Evolutionary conservation across 1,284 basidiomycete genomes (phyloP).

Genomic region (Chiua sp.): DNA sequence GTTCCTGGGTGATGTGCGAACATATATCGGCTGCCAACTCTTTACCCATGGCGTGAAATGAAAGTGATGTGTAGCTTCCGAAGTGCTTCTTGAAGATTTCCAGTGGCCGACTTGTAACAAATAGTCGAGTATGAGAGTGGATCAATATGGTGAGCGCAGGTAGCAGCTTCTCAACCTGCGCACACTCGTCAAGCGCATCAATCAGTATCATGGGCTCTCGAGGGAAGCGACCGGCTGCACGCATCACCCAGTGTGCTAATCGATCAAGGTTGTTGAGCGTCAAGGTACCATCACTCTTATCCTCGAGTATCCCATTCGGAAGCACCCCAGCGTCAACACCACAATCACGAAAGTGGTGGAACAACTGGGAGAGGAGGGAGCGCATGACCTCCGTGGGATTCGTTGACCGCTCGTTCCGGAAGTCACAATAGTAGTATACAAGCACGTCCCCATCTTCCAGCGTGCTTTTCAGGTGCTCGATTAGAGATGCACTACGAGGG

Average conservation of each 20-base stretch:
- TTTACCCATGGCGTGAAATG: not conserved
- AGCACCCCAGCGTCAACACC: not conserved
- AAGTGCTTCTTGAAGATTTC: not conserved
- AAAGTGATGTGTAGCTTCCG: not conserved
- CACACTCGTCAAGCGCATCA: slow-evolving; percentile 1
- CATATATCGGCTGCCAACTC: not conserved
- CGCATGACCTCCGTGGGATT: too few relatives aligned
- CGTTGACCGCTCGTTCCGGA: too few relatives aligned
- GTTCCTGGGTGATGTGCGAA: not conserved
- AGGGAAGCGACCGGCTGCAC: not conserved
- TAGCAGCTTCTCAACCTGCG: not conserved
- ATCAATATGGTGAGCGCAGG: not conserved
- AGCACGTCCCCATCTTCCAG: too few relatives aligned
- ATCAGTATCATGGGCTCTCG: not conserved
- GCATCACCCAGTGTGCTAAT: not conserved
- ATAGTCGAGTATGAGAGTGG: not conserved
- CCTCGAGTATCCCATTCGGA: not conserved
- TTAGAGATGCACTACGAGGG: too few relatives aligned
- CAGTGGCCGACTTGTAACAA: slow-evolving; percentile 3
- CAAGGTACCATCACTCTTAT: not conserved
- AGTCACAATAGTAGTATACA: too few relatives aligned
- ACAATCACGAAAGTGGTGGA: not conserved
- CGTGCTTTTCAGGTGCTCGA: too few relatives aligned
- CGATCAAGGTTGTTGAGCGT: not conserved
- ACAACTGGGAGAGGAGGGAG: too few relatives aligned